phyloP scores from a whole-genome alignment of 2,329 filamentous ascomycete species.

The Tolypocladium guangdongense region DNA sequence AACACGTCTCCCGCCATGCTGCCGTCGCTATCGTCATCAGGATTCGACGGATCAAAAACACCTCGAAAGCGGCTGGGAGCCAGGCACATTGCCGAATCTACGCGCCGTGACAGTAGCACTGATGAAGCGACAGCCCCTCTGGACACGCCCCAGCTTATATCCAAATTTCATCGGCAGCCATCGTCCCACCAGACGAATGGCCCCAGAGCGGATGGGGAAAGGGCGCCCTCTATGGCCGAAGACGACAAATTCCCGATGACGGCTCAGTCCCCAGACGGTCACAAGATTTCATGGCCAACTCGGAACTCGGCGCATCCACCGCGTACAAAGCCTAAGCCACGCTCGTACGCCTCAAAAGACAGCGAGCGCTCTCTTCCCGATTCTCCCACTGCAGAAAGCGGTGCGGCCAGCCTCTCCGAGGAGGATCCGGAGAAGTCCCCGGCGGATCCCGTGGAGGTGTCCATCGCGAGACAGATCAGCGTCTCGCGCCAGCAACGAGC shows the following conservation, averaged over 20 bases:
- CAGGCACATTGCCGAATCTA: constrained; percentile 3
- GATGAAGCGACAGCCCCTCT: background rate
- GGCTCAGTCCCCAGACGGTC: background rate
- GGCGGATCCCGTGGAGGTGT: constrained; percentile 50
- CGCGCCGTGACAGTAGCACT: background rate
- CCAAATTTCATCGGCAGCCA: constrained; percentile 7
- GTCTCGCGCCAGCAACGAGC: constrained; percentile 51
- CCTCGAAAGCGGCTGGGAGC: background rate
- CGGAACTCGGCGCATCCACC: constrained; percentile 4
- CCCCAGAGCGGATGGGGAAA: background rate
- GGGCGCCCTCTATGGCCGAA: background rate
- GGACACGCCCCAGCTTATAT: constrained; percentile 6
- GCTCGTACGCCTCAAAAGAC: background rate
- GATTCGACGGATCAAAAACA: constrained; percentile 15
- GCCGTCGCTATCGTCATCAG: constrained; percentile 28
- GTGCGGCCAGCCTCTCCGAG: constrained; percentile 1
- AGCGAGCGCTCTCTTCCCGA: background rate
- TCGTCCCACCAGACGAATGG: background rate
- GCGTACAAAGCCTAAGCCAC: background rate
- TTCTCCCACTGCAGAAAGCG: background rate
- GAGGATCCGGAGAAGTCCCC: constrained; percentile 20
- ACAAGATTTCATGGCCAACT: background rate
- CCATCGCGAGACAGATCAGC: constrained; percentile 58
- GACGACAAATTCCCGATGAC: background rate
- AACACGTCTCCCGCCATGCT: constrained; percentile 43